Evolutionary conservation across 2,329 filamentous ascomycete genomes (phyloP), one percentile per base, ranked within the genome.

Genomic region (Beauveria asiatica): DNA sequence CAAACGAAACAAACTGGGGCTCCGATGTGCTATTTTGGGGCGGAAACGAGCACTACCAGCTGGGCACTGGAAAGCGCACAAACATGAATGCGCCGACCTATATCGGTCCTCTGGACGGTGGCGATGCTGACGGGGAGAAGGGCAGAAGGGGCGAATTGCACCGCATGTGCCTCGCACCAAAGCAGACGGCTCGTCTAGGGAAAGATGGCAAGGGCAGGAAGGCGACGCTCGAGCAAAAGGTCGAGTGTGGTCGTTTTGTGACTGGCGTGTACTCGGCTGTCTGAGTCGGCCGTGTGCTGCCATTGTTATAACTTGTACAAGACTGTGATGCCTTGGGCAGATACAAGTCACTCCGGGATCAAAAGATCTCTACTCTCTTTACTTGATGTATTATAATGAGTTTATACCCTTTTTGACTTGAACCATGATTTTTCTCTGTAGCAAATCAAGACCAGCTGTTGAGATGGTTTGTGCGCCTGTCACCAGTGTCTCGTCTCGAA

Each of bases 11-110:
- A 1, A 92, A 94, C 70, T 96, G 87, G 84, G 94, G 94, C 53
- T 85, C 88, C 5, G 94, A 97, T 70, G 86, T 92, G 33, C 72
- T 97, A 1, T 95, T 90, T 79, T 99, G 92, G 90, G 94, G 94
- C 63, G 91, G 91, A 57, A 99, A 97, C 68, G 92, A 97, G 75
- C 84, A 87, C 70, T 97, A 89, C 73, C 94, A 99, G 74, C 83
- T 99, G 27, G 94, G 94, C 13, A 97, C 89, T 0, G 92, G 94
- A 30, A 95, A 89, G 78, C 79, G 93, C 63, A 94, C 84, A 68
- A 97, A 97, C 69, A 70, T 89, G 10, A 83, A 84, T 57, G 80
- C 81, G 13, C 94, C 94, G 1, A 80, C 81, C 1, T 93, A 96
- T 70, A 91, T 97, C 57, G 83, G 85, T 37, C 88, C 90, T 16